Conservation (phyloP, 106 monocot genomes). For the Triglochin maritima region DNA sequence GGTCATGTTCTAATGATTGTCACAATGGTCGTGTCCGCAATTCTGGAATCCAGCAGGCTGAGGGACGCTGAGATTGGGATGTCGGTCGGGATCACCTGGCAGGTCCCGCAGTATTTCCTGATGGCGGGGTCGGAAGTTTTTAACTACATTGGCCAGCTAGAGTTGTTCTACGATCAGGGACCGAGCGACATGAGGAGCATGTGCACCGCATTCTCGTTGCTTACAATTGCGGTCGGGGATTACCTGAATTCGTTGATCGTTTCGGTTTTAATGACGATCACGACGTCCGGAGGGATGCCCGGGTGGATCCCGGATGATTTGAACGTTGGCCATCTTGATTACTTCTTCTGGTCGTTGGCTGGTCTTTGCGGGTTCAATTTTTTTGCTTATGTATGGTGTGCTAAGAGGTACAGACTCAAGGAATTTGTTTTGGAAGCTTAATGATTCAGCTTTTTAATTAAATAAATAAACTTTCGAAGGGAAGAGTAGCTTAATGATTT, state of each 20-base stretch:
- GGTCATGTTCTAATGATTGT: constrained; percentile 27
- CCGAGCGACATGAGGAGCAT: constrained; percentile 44
- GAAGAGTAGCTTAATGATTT: too few species aligned
- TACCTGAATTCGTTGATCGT: constrained; percentile 42
- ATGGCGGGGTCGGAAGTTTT: constrained; percentile 31
- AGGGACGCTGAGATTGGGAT: constrained; percentile 6
- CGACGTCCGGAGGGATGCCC: constrained; percentile 9
- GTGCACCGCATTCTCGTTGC: constrained; percentile 28
- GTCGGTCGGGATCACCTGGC: constrained; percentile 19
- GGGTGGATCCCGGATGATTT: constrained; percentile 51
- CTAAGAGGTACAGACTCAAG: too few species aligned
- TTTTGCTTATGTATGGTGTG: too few species aligned
- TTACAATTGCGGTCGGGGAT: constrained; percentile 21
- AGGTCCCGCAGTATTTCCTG: constrained; percentile 42
- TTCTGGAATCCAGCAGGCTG: constrained; percentile 29
- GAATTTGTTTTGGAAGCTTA: too few species aligned
- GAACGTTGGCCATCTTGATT: constrained; percentile 43
- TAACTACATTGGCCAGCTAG: constrained; percentile 28
- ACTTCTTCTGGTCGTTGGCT: constrained; percentile 27
- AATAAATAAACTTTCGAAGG: too few species aligned
- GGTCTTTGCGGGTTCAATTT: neutral
- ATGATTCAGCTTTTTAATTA: too few species aligned
- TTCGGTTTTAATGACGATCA: constrained; percentile 8
- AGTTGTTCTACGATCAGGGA: constrained; percentile 52
- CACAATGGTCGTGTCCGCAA: constrained; percentile 32